A percentile compares a stretch with the other conserved stretches of the same genome.
Conservation (phyloP, 805 yeast species). For the Kluyveromyces nonfermentans region DNA sequence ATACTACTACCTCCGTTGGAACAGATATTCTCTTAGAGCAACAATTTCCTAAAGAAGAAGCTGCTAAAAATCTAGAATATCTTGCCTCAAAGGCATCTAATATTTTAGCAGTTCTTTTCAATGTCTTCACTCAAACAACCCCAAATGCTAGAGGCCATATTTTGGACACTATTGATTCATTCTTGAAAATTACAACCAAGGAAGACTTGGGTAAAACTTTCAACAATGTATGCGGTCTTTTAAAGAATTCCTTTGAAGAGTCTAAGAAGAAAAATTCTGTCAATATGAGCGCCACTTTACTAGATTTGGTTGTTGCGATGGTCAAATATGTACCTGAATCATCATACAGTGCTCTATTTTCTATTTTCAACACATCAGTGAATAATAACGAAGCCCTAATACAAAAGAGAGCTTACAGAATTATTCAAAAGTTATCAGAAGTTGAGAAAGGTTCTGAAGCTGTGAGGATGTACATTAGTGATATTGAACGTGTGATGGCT, state of each 20-base stretch:
- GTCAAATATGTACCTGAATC: slow-evolving; percentile 68
- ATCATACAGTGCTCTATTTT: slow-evolving; percentile 61
- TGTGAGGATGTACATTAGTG: slow-evolving; percentile 40
- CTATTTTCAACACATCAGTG: slow-evolving; percentile 69
- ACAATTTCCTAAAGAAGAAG: slow-evolving; percentile 46
- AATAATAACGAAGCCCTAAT: slow-evolving; percentile 50
- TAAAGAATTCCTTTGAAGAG: slow-evolving; percentile 65
- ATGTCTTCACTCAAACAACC: slow-evolving; percentile 82
- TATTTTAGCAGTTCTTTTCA: slow-evolving; percentile 76
- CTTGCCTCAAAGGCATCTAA: slow-evolving; percentile 62
- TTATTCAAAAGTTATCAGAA: slow-evolving; percentile 61
- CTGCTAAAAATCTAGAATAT: slow-evolving; percentile 51
- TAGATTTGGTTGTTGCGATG: slow-evolving; percentile 85
- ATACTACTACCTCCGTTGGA: slow-evolving; percentile 44
- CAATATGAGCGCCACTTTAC: slow-evolving; percentile 66
- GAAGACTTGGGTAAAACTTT: slow-evolving; percentile 68
- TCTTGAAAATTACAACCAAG: slow-evolving; percentile 56
- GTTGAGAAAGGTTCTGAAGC: slow-evolving; percentile 53
- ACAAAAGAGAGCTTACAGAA: slow-evolving; percentile 86
- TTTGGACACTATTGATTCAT: slow-evolving; percentile 77
- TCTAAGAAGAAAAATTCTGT: slow-evolving; percentile 32
- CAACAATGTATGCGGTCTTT: slow-evolving; percentile 72
- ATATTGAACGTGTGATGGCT: slow-evolving; percentile 52
- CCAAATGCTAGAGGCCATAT: slow-evolving; percentile 79
- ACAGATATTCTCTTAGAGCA: slow-evolving; percentile 52